These are phyloP conservation scores for Blastomyces percursus DNA, from an alignment of 2,329 filamentous ascomycete genomes.

Conservation along the genomic window DNA sequence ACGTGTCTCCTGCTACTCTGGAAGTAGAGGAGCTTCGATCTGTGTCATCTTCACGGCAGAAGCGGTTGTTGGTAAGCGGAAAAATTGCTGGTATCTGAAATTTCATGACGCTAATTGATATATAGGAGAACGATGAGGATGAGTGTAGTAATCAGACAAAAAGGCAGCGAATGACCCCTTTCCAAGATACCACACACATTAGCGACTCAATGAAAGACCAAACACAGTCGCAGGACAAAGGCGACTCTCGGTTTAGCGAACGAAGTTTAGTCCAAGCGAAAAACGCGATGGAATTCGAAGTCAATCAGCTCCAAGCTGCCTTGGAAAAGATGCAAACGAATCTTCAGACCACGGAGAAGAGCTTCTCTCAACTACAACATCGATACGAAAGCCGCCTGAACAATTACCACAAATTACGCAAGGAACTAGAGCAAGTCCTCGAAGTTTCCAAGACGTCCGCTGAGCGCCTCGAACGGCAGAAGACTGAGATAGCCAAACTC, in stretches of 20 bases:
- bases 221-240: conserved; percentile 22
- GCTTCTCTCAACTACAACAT: conserved; percentile 30
- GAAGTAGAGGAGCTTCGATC: conserved; percentile 15
- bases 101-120: neutral
- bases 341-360: conserved; percentile 24
- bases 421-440: conserved; percentile 26
- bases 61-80: conserved; percentile 18
- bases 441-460: conserved; percentile 23
- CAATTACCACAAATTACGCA: conserved; percentile 28
- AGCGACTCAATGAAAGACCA: conserved; percentile 25
- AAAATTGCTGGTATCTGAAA: neutral
- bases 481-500: conserved; percentile 29
- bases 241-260: conserved; percentile 21
- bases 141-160: conserved; percentile 24
- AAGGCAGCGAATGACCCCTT: conserved; percentile 27
- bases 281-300: conserved; percentile 22
- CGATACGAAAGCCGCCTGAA: conserved; percentile 35
- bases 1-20: conserved; percentile 18
- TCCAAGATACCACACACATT: conserved; percentile 29
- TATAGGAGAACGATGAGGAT: conserved; percentile 23
- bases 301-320: conserved; percentile 22
- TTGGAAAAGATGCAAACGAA: conserved; percentile 21
- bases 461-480: conserved; percentile 23
- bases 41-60: conserved; percentile 19
- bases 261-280: conserved; percentile 24